These are phyloP conservation scores for Nicotiana attenuata DNA, from an alignment of 257 asterid genomes.

Conservation along the genomic window DNA sequence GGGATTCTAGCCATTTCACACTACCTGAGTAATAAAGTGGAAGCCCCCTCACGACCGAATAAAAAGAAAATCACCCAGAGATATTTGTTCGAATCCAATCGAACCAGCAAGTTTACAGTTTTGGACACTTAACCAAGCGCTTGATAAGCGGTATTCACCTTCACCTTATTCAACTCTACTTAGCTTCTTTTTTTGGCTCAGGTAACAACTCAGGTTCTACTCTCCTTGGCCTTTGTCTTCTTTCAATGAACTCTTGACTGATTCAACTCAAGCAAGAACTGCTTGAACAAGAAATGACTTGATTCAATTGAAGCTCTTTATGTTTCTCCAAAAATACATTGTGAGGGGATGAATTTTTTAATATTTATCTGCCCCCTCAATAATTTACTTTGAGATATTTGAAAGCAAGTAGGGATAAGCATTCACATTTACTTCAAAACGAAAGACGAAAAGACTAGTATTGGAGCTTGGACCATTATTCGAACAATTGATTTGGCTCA, in stretches of 20 bases:
- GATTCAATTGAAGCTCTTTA: background rate
- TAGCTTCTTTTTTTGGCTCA: background rate
- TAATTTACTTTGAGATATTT: background rate
- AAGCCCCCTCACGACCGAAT: background rate
- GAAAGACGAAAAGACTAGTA: background rate
- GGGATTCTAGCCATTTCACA: background rate
- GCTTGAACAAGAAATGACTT: background rate
- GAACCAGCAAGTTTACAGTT: background rate
- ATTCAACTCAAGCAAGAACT: background rate
- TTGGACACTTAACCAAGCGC: background rate
- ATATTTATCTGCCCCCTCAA: background rate
- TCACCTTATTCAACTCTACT: background rate
- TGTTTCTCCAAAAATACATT: background rate
- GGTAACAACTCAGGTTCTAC: background rate
- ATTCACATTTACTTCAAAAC: background rate
- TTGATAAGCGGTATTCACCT: background rate
- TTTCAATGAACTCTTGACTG: background rate
- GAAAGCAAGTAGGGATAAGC: background rate
- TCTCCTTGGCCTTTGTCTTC: background rate
- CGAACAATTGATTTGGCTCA: background rate
- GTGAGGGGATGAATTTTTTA: background rate
- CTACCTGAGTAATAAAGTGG: background rate
- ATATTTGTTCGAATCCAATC: background rate
- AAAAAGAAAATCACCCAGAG: background rate
- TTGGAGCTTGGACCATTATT: background rate